phyloP scores from a whole-genome alignment of 164 flowering plant species.

The Umbilicus rupestris region DNA sequence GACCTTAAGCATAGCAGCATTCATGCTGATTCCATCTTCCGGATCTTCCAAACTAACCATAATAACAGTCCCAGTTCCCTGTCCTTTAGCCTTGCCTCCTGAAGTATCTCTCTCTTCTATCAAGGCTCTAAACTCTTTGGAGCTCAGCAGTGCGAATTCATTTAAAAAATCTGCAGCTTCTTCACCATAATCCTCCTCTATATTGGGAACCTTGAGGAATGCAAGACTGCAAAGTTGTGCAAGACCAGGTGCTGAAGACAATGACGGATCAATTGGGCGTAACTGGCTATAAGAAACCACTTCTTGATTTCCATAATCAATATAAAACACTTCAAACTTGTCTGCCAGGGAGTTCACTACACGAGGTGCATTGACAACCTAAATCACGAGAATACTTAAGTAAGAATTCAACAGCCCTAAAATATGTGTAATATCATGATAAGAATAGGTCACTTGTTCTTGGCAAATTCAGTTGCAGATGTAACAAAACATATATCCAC shows the following conservation, averaged over 20 bases:
- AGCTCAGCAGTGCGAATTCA: slow-evolving; percentile 37
- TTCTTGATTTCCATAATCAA: slow-evolving; percentile 97
- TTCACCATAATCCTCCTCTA: slow-evolving; percentile 81
- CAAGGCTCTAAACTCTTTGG: slow-evolving; percentile 56
- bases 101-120: slow-evolving; percentile 81
- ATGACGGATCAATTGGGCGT: slow-evolving; percentile 72
- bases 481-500: too few species aligned
- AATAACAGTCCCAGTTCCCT: slow-evolving; percentile 80
- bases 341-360: slow-evolving; percentile 65
- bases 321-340: slow-evolving; percentile 83
- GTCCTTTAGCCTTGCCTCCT: slow-evolving; percentile 88
- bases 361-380: slow-evolving; percentile 90
- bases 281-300: slow-evolving; percentile 48
- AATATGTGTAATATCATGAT: not conserved
- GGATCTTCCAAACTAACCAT: slow-evolving; percentile 56
- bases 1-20: slow-evolving; percentile 82
- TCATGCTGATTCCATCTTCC: slow-evolving; percentile 62
- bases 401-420: not conserved
- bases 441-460: not conserved
- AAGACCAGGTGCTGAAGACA: slow-evolving; percentile 63
- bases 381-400: not conserved
- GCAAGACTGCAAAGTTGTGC: slow-evolving; percentile 94
- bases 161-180: slow-evolving; percentile 79
- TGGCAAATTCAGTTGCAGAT: not conserved
- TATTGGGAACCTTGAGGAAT: slow-evolving; percentile 62